A percentile compares a stretch with the other conserved stretches of the same genome.
Evolutionary conservation across 192 early-diverging fungal species (phyloP).

Genomic region (Obelidium mucronatum): DNA sequence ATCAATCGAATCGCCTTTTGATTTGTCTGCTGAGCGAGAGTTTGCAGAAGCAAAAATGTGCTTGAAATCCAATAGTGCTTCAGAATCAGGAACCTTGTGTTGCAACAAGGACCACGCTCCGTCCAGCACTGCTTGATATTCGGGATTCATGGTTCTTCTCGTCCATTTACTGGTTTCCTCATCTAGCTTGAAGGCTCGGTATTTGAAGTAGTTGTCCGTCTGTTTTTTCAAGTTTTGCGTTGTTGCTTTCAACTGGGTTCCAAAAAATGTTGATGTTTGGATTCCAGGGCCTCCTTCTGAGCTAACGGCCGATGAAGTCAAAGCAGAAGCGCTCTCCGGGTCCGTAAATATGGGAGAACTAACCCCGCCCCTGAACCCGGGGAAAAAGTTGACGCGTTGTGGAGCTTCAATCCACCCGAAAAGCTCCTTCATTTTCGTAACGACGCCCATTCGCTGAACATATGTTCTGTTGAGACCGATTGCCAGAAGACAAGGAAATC

Average conservation of each 20-base stretch:
- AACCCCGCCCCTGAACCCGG: background rate
- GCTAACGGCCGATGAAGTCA: background rate
- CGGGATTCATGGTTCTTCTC: background rate
- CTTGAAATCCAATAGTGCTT: too few species aligned
- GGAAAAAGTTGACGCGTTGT: constrained; percentile 6
- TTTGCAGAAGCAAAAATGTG: too few species aligned
- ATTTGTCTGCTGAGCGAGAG: background rate
- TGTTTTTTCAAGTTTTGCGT: background rate
- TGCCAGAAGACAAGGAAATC: constrained; percentile 13
- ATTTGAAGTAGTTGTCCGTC: background rate
- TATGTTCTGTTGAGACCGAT: constrained; percentile 9
- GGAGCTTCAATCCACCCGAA: background rate
- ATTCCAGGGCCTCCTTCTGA: background rate
- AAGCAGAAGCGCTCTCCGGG: background rate
- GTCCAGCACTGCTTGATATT: background rate
- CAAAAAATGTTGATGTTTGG: background rate
- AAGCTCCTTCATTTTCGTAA: background rate
- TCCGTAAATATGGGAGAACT: background rate
- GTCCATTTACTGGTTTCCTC: background rate
- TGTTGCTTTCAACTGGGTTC: background rate
- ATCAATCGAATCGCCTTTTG: background rate
- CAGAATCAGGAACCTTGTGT: background rate
- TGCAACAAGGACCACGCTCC: background rate
- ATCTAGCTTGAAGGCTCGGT: background rate
- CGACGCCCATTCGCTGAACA: background rate